Evolutionary conservation across 2,329 filamentous ascomycete genomes (phyloP).

Genomic region (Plenodomus biglobosus): DNA sequence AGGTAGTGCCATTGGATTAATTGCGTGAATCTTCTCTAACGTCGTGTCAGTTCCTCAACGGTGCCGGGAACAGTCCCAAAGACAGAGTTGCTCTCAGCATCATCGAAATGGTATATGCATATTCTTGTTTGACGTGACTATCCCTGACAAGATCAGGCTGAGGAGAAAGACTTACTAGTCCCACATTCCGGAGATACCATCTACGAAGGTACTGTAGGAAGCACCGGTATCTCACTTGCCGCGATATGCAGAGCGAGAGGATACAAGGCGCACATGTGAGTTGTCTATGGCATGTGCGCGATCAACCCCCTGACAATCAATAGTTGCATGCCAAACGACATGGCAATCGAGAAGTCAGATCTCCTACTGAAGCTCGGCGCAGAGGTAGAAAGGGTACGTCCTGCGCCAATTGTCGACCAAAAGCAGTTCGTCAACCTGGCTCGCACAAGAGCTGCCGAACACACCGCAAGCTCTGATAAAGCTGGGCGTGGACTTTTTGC

Average conservation of each 20-base stretch:
- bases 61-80: constrained; percentile 90
- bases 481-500: constrained; percentile 85
- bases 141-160: constrained; percentile 58
- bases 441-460: constrained; percentile 71
- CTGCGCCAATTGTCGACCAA: constrained; percentile 90
- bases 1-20: constrained; percentile 51
- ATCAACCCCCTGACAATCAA: constrained; percentile 10
- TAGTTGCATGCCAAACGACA: constrained; percentile 91
- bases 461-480: constrained; percentile 61
- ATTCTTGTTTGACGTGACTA: background rate
- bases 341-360: constrained; percentile 83
- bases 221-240: constrained; percentile 92
- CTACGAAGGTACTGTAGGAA: constrained; percentile 96
- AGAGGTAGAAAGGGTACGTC: constrained; percentile 84
- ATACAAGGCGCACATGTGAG: constrained; percentile 84
- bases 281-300: constrained; percentile 3
- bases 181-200: constrained; percentile 88
- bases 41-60: constrained; percentile 72
- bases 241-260: constrained; percentile 84
- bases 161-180: constrained; percentile 71
- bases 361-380: constrained; percentile 88
- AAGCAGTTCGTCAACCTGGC: constrained; percentile 95
- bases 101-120: constrained; percentile 61
- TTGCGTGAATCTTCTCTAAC: constrained; percentile 3
- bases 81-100: constrained; percentile 92